These are phyloP conservation scores for Solanum chiquidenum DNA, from an alignment of 257 asterid genomes.

Conservation along the genomic window DNA sequence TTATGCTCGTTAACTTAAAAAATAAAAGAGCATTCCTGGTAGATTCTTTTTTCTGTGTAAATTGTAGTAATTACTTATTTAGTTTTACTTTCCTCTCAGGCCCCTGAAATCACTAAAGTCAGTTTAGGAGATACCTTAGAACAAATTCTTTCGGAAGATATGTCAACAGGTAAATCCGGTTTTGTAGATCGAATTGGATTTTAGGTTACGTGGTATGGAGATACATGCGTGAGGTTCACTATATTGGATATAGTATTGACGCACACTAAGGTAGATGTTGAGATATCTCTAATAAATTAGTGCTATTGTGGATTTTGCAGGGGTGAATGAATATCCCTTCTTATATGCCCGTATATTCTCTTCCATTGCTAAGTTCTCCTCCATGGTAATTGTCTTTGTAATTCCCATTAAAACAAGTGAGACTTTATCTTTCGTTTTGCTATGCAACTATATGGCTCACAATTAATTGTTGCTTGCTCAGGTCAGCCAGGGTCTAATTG, in stretches of 20 bases:
- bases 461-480: conserved; percentile 14
- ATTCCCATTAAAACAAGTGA: background rate
- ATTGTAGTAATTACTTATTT: conserved; percentile 2
- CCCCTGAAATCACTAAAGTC: conserved; percentile 29
- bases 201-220: background rate
- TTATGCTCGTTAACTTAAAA: background rate
- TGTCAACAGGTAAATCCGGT: conserved; percentile 56
- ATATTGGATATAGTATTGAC: background rate
- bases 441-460: background rate
- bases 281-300: conserved; percentile 1
- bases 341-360: conserved; percentile 89
- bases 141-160: conserved; percentile 65
- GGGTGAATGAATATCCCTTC: conserved; percentile 67
- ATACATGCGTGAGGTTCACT: background rate
- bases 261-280: background rate
- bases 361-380: conserved; percentile 68
- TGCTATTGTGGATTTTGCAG: conserved; percentile 32
- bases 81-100: conserved; percentile 30
- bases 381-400: conserved; percentile 46
- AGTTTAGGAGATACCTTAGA: conserved; percentile 48
- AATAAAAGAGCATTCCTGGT: background rate
- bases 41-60: background rate
- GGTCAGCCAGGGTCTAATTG: conserved; percentile 63
- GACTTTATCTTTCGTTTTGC: conserved; percentile 6
- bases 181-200: conserved; percentile 10